Base-by-base conservation (phyloP, 176 grass and related monocot species). In the Juncus effusus region DNA sequence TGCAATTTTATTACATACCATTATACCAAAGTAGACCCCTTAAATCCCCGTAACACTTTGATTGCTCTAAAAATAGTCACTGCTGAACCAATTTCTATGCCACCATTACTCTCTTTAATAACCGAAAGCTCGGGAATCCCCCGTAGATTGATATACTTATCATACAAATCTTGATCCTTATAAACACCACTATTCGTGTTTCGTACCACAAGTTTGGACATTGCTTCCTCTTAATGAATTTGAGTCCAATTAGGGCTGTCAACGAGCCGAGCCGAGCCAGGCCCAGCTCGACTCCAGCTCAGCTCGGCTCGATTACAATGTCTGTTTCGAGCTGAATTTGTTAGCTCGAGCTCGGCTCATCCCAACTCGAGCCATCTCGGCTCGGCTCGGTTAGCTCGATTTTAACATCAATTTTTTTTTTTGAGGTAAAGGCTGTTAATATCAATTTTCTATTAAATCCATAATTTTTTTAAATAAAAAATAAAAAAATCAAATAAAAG, bases 151-250 rank as follows among this genome's bases (percentile, higher is more conserved):
- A 75, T 75, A 15, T 35, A 75, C 58, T 36, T 54, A 35, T 75
- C 42, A 54, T 64, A 63, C 44, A 75, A 44, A 2, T 64, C 42
- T 60, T 38, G 11, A 10, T 75, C 72, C 35, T 75, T 75, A 7
- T 75, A 75, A 74, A 75, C 73, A 37, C 91, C 91, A 50, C 84
- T 85, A 59, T 81, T 86, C 4, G 91, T 96, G 51, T 96, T 96
- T 13, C 87, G 87, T 38, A 78, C 81, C 16, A 96, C 81, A 67
- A 96, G 54, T 62, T 96, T 96, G n/a, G 28, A 72, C 70, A 42
- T 51, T 74, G 72, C 68, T 73, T 64, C 16, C 4, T 6, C 35
- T 51, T 49, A 81, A 70, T 47, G 10, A 44, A 7, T 69, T 63
- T 59, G 73, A 83, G 64, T 67, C 61, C 59, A 88, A 28, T 28